These are phyloP conservation scores for Lactifluus volemus DNA, from an alignment of 768 basidiomycete genomes.

Conservation along the genomic window DNA sequence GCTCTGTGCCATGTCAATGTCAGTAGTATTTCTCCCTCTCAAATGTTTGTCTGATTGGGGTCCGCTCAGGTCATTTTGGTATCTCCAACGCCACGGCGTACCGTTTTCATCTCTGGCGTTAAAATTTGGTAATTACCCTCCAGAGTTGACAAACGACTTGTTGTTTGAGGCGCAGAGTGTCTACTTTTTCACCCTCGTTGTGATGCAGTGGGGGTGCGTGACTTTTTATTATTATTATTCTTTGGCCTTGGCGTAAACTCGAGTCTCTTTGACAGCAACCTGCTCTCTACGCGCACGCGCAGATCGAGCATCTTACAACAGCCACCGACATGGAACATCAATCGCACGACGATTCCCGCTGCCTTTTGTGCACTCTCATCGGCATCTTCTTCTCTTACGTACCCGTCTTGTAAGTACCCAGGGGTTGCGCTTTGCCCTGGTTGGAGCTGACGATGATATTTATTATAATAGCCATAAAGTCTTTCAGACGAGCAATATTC, in stretches of 20 bases:
- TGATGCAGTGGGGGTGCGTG: conserved; percentile 47
- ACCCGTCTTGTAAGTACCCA: conserved; percentile 29
- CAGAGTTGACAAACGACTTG: conserved; percentile 30
- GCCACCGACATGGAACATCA: conserved; percentile 39
- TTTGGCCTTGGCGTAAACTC: too few relatives aligned
- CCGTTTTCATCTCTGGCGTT: conserved; percentile 40
- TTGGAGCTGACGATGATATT: neutral
- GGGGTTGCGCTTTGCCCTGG: too few relatives aligned
- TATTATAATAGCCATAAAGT: conserved; percentile 30
- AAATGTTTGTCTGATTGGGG: neutral
- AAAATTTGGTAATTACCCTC: conserved; percentile 37
- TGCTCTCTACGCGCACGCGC: conserved; percentile 48
- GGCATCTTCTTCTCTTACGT: conserved; percentile 36
- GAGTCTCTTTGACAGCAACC: conserved; percentile 25
- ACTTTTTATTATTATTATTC: neutral
- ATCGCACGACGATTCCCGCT: conserved; percentile 33
- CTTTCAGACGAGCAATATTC: conserved; percentile 42
- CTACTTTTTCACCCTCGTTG: conserved; percentile 42
- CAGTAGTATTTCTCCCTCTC: conserved; percentile 2
- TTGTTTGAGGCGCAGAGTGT: conserved; percentile 43
- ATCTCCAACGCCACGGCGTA: conserved; percentile 37
- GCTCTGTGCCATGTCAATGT: conserved; percentile 43
- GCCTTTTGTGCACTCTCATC: conserved; percentile 37
- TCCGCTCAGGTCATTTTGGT: conserved; percentile 33
- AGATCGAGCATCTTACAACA: conserved; percentile 47